Conservation (phyloP, 495 filamentous ascomycete species). For the Cairneyella variabilis region DNA sequence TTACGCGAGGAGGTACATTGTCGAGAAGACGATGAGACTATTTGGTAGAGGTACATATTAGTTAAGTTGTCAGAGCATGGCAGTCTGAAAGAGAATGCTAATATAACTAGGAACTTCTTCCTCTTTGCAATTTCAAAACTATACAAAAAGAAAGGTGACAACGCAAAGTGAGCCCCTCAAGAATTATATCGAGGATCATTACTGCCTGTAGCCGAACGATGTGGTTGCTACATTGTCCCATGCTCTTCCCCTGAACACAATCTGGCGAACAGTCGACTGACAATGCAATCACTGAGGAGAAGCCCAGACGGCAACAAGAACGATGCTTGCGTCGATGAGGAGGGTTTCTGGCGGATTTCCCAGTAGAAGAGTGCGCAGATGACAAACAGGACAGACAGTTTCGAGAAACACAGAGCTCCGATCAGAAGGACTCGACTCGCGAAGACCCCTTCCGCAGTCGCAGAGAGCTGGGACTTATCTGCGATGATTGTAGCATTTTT, state of each 20-base stretch:
- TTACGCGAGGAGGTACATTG: constrained; percentile 2
- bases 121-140: constrained; percentile 1
- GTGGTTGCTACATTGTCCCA: background rate
- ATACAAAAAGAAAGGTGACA: constrained; percentile 1
- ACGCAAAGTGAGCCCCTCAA: background rate
- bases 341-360: constrained; percentile 6
- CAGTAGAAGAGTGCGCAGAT: constrained; percentile 5
- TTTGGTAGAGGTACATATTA: background rate
- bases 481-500: constrained; percentile 1
- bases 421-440: constrained; percentile 6
- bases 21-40: constrained; percentile 6
- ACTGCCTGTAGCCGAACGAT: background rate
- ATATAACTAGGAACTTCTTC: constrained; percentile 5
- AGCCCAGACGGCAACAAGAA: background rate
- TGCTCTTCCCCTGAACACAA: background rate
- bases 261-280: constrained; percentile 1
- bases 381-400: constrained; percentile 7
- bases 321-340: background rate
- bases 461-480: background rate
- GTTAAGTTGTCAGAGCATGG: background rate
- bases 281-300: background rate
- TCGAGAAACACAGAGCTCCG: constrained; percentile 4
- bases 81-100: constrained; percentile 9
- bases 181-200: constrained; percentile 7
- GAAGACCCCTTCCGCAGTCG: background rate